Conservation (phyloP, 768 basidiomycete genomes). For the Rossbeevera mucosa region DNA sequence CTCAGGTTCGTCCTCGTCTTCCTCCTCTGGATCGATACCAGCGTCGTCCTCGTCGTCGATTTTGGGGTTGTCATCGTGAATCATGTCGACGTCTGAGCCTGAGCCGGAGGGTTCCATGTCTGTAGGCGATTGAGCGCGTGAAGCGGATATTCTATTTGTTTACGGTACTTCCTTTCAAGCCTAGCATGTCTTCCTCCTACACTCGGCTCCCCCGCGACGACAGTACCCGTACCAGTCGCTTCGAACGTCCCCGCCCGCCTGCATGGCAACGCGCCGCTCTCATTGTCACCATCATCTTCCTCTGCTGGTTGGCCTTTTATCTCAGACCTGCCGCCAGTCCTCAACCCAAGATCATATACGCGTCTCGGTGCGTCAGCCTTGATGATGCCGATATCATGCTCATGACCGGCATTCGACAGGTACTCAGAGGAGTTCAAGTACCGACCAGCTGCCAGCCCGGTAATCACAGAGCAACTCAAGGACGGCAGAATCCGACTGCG, state of each 20-base stretch:
- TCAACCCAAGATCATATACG: conserved; percentile 51
- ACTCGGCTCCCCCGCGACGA: conserved; percentile 12
- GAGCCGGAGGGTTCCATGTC: conserved; percentile 24
- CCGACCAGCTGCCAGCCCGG: conserved; percentile 79
- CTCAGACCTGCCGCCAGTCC: conserved; percentile 22
- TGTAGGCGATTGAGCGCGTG: conserved; percentile 6
- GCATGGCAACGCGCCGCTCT: conserved; percentile 45
- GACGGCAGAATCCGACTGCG: conserved; percentile 66
- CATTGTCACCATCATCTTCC: conserved; percentile 35
- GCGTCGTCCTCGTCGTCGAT: conserved; percentile 37
- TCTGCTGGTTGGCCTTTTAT: conserved; percentile 44
- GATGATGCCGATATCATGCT: background rate
- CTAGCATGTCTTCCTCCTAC: conserved; percentile 1
- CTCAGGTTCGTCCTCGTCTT: conserved; percentile 20
- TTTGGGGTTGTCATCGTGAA: conserved; percentile 26
- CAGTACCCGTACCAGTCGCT: conserved; percentile 16
- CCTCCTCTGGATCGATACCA: conserved; percentile 31
- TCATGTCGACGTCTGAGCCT: conserved; percentile 36
- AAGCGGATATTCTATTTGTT: background rate
- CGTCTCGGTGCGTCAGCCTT: conserved; percentile 53
- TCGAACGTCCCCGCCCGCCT: conserved; percentile 38
- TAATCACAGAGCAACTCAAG: conserved; percentile 70
- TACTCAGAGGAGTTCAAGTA: conserved; percentile 82
- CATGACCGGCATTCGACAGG: conserved; percentile 36
- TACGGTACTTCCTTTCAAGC: conserved; percentile 18